Evolutionary conservation across 1,284 basidiomycete species (phyloP).

Genomic region (Marasmius sp.): DNA sequence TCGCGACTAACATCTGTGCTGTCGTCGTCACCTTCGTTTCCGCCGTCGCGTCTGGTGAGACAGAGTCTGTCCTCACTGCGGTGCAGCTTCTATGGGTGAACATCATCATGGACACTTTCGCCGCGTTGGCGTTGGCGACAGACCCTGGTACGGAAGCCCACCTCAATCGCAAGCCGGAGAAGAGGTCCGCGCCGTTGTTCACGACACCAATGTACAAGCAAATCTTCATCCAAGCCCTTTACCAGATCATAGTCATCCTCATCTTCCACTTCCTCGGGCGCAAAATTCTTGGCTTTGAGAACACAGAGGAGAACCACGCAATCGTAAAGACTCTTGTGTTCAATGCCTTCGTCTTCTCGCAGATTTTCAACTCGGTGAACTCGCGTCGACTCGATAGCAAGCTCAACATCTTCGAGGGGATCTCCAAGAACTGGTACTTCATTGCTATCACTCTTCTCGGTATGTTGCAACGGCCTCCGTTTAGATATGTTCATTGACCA

Average conservation of each 20-base stretch:
- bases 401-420: constrained; percentile 89
- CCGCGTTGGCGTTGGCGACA: constrained; percentile 94
- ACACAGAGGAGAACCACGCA: constrained; percentile 41
- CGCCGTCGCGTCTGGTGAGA: constrained; percentile 77
- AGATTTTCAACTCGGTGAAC: constrained; percentile 95
- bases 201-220: constrained; percentile 93
- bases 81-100: constrained; percentile 98
- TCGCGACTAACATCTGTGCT: constrained; percentile 95
- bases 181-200: constrained; percentile 86
- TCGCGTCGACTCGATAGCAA: constrained; percentile 83
- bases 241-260: constrained; percentile 84
- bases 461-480: constrained; percentile 28
- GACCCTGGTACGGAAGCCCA: constrained; percentile 86
- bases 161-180: constrained; percentile 90
- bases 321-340: constrained; percentile 88
- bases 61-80: constrained; percentile 87
- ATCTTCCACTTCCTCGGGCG: constrained; percentile 88
- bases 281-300: constrained; percentile 65
- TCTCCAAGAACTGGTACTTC: constrained; percentile 84
- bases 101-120: constrained; percentile 98
- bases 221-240: constrained; percentile 87
- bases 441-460: constrained; percentile 85
- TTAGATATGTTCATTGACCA: neutral
- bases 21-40: constrained; percentile 94
- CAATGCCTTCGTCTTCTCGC: constrained; percentile 96